phyloP scores from a whole-genome alignment of 345 rosid species.

The Erucastrum elatum region DNA sequence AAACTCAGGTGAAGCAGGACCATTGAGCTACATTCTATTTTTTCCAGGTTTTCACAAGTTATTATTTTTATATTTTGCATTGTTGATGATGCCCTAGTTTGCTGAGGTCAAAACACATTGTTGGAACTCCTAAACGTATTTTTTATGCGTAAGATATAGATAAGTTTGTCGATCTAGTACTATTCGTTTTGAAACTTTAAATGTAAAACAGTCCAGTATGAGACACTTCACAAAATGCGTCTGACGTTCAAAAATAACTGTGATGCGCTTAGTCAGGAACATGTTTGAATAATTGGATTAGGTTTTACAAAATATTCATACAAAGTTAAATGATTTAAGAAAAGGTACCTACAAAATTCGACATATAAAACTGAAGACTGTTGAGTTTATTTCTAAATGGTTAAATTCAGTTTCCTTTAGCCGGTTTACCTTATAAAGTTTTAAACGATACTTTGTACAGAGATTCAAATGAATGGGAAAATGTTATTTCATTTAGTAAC shows the following conservation, averaged over 20 bases:
- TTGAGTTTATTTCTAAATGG: too few species aligned
- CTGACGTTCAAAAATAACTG: not conserved
- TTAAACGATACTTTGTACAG: too few species aligned
- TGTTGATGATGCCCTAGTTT: conserved; percentile 2
- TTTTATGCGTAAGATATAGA: not conserved
- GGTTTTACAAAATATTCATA: not conserved
- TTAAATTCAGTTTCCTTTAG: too few species aligned
- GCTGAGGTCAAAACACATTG: not conserved
- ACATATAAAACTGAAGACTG: not conserved
- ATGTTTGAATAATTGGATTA: not conserved
- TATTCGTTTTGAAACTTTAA: not conserved
- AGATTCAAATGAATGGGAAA: too few species aligned
- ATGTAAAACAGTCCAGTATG: not conserved
- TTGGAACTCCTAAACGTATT: not conserved
- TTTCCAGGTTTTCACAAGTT: conserved; percentile 22
- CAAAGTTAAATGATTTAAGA: not conserved
- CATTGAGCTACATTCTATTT: conserved; percentile 32
- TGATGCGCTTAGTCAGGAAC: not conserved
- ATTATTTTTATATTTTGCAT: not conserved
- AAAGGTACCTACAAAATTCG: not conserved
- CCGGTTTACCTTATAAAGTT: too few species aligned
- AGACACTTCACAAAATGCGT: conserved; percentile 1
- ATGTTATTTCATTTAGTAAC: too few species aligned
- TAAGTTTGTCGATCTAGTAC: not conserved
- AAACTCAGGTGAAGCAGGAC: conserved; percentile 37